Evolutionary conservation across 129 eudicot species (phyloP).

Genomic region (Tagetes patula): DNA sequence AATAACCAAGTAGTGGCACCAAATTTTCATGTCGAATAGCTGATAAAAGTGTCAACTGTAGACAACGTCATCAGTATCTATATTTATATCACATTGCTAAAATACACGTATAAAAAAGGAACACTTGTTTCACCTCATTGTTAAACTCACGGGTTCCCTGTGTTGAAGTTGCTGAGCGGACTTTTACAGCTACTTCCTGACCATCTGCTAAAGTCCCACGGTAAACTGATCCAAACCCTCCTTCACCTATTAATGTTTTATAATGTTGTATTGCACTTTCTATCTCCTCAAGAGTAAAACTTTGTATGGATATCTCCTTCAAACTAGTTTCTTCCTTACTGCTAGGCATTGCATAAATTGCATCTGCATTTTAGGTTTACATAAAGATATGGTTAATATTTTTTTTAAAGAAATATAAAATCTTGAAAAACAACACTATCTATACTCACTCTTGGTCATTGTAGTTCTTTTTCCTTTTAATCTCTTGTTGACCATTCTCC

Average conservation of each 20-base stretch:
- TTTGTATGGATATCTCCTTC: conserved; percentile 60
- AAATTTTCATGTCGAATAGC: conserved; percentile 70
- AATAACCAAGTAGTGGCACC: conserved; percentile 84
- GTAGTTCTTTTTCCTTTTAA: conserved; percentile 39
- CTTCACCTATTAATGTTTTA: conserved; percentile 84
- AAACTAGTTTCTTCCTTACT: conserved; percentile 49
- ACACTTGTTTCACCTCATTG: conserved; percentile 54
- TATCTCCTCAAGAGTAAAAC: conserved; percentile 58
- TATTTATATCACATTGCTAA: conserved; percentile 5
- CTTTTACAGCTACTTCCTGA: conserved; percentile 88
- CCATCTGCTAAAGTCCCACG: conserved; percentile 79
- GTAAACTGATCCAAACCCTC: conserved; percentile 85
- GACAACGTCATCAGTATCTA: conserved; percentile 25
- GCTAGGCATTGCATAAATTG: conserved; percentile 65
- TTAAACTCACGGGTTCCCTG: conserved; percentile 91
- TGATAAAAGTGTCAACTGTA: conserved; percentile 75
- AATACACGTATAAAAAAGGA: background rate
- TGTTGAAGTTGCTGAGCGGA: conserved; percentile 81
- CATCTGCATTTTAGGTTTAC: conserved; percentile 51
- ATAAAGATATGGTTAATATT: background rate
- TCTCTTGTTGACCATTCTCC: conserved; percentile 27
- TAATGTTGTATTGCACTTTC: conserved; percentile 68
- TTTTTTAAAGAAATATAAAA: background rate
- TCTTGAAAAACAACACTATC: background rate
- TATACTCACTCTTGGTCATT: conserved; percentile 67